These are phyloP conservation scores for Cladobotryum protrusum DNA, from an alignment of 2,329 filamentous ascomycete species.

Conservation along the genomic window DNA sequence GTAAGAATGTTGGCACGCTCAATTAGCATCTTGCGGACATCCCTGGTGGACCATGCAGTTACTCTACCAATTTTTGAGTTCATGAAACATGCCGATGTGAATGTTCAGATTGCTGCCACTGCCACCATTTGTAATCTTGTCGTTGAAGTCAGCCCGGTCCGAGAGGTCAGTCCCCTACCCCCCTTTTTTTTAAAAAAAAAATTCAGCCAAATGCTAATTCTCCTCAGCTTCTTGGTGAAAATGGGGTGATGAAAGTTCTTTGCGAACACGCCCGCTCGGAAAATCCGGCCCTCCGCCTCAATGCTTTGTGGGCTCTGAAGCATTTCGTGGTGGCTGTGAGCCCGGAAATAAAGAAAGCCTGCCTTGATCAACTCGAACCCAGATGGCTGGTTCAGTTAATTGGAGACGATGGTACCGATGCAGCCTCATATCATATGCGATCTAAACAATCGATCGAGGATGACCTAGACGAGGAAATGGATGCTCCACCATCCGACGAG, in stretches of 20 bases:
- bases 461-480: constrained; percentile 52
- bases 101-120: constrained; percentile 81
- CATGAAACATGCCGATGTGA: constrained; percentile 65
- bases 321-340: constrained; percentile 72
- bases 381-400: constrained; percentile 79
- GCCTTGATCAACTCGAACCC: constrained; percentile 69
- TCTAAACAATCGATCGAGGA: constrained; percentile 24
- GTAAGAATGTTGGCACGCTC: constrained; percentile 78
- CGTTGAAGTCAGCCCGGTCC: constrained; percentile 84
- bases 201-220: constrained; percentile 17
- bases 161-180: constrained; percentile 56
- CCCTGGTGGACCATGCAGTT: constrained; percentile 78
- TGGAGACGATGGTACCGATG: constrained; percentile 54
- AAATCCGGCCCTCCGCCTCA: constrained; percentile 72
- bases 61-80: constrained; percentile 71
- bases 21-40: constrained; percentile 76
- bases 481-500: constrained; percentile 46
- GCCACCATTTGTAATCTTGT: constrained; percentile 80
- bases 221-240: constrained; percentile 62
- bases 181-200: neutral
- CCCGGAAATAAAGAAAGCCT: constrained; percentile 67
- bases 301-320: constrained; percentile 90
- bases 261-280: constrained; percentile 79
- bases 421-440: constrained; percentile 37
- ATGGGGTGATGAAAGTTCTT: constrained; percentile 67